Evolutionary conservation across 2,329 filamentous ascomycete species (phyloP).

Genomic region (Pyricularia grisea): DNA sequence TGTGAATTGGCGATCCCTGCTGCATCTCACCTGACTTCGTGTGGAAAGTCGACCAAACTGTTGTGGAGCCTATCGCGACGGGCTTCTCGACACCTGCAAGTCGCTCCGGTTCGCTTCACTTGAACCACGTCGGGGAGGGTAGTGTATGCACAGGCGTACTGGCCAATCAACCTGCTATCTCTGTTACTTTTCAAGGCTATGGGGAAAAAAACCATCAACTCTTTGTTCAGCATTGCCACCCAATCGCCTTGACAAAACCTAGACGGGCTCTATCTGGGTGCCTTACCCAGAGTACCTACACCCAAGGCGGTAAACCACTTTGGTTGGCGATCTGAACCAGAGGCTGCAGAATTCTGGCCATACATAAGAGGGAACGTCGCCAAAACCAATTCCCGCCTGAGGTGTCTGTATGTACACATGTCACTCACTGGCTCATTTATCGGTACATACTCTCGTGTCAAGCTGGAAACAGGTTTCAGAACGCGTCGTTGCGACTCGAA

Average conservation of each 20-base stretch:
- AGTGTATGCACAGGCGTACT: not conserved
- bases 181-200: not conserved
- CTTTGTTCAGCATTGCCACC: not conserved
- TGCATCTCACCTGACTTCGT: constrained; percentile 15
- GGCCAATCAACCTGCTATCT: not conserved
- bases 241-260: not conserved
- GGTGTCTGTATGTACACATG: constrained; percentile 4
- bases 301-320: not conserved
- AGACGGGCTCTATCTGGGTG: not conserved
- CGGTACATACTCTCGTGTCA: not conserved
- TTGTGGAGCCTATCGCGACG: not conserved
- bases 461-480: not conserved
- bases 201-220: not conserved
- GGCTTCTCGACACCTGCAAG: constrained; percentile 1
- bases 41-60: not conserved
- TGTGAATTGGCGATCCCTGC: constrained; percentile 2
- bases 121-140: not conserved
- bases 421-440: not conserved
- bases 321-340: not conserved
- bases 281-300: not conserved
- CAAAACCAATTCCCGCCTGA: not conserved
- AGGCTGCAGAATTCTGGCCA: not conserved
- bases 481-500: constrained; percentile 4
- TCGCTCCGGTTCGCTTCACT: not conserved
- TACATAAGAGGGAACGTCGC: constrained; percentile 2